These are phyloP conservation scores for Yarrowia sp. DNA, from an alignment of 805 yeast genomes.

Conservation along the genomic window DNA sequence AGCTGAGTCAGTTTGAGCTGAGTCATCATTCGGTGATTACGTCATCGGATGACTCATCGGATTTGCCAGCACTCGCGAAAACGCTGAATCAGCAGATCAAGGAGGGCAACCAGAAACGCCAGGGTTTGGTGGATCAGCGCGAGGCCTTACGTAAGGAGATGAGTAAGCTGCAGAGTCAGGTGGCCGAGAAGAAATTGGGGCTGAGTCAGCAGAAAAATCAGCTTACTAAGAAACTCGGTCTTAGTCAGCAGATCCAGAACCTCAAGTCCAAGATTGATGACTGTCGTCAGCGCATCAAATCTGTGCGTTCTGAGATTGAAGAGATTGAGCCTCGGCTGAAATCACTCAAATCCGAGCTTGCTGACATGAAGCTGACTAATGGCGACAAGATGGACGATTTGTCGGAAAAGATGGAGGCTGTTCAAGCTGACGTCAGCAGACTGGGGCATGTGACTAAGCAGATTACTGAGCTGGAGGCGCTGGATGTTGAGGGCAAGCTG, in stretches of 20 bases:
- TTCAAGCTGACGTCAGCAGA: neutral
- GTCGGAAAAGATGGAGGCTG: neutral
- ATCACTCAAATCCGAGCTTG: neutral
- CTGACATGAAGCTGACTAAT: conserved; percentile 31
- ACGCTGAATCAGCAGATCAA: conserved; percentile 45
- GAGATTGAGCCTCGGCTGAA: conserved; percentile 4
- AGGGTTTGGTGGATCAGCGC: conserved; percentile 43
- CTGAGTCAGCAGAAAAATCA: conserved; percentile 56
- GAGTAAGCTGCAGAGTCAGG: conserved; percentile 47
- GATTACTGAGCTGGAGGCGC: neutral
- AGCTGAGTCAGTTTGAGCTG: conserved; percentile 35
- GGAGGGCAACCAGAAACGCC: conserved; percentile 41
- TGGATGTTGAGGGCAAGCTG: neutral
- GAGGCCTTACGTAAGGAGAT: conserved; percentile 48
- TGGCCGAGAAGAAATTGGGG: conserved; percentile 53
- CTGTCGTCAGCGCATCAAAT: conserved; percentile 8
- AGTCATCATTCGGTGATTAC: conserved; percentile 25
- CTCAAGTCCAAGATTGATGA: conserved; percentile 30
- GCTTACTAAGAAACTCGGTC: conserved; percentile 44
- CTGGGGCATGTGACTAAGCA: neutral
- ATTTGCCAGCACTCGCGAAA: conserved; percentile 34
- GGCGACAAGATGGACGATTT: conserved; percentile 28
- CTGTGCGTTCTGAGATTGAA: conserved; percentile 24
- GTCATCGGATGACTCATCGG: conserved; percentile 32
- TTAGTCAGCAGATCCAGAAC: neutral